These are phyloP conservation scores for Chlamydomonas incerta DNA, from an alignment of 139 green algal species.

Conservation along the genomic window DNA sequence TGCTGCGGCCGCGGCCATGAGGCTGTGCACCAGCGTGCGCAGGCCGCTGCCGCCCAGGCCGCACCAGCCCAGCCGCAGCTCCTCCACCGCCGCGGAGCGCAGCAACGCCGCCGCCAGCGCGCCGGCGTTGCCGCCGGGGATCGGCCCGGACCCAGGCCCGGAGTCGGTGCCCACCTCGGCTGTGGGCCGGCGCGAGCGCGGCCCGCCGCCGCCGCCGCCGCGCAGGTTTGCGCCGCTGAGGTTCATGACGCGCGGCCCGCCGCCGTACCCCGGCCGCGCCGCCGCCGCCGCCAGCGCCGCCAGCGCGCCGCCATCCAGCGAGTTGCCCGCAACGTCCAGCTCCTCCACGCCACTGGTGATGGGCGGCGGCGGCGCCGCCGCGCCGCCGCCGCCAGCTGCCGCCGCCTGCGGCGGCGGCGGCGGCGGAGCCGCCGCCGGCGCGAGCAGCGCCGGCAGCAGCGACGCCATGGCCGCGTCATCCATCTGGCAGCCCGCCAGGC, in stretches of 20 bases:
- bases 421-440: neutral
- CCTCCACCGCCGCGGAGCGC: neutral
- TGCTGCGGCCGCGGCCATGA: neutral
- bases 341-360: neutral
- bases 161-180: too few relatives aligned
- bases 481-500: neutral
- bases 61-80: conserved; percentile 26
- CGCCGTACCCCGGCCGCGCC: neutral
- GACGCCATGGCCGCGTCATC: conserved; percentile 14
- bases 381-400: neutral
- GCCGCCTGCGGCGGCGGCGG: neutral
- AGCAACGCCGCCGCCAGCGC: conserved; percentile 4
- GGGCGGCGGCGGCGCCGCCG: neutral
- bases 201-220: neutral
- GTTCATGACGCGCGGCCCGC: conserved; percentile 17
- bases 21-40: neutral
- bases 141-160: too few relatives aligned
- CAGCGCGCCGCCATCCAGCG: neutral
- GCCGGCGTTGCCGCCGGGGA: neutral
- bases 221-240: conserved; percentile 23
- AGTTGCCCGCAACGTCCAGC: conserved; percentile 21
- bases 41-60: conserved; percentile 8
- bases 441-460: conserved; percentile 5
- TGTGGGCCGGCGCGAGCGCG: neutral
- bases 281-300: conserved; percentile 21